Base-by-base conservation (phyloP, 495 filamentous ascomycete genomes). In the Parachaetomium inaequale region DNA sequence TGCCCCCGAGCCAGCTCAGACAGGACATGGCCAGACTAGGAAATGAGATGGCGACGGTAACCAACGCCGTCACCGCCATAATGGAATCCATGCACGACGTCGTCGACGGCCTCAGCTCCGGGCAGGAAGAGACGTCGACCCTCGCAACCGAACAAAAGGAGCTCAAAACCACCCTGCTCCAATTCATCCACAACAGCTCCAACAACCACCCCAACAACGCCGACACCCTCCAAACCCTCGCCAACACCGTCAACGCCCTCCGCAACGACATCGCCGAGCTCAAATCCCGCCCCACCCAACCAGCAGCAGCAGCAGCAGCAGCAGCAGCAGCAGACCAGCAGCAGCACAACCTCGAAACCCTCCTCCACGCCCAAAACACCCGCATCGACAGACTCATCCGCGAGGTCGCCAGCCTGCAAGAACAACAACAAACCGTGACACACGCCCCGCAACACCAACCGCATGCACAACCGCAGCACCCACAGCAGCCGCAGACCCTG, bases 71-170 rank as follows among this genome's bases (percentile, higher is more conserved):
- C 45, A 32, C 32, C 11, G 36, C 55, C 8, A 65, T 69, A 57
- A 50, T 71, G 60, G 67, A 67, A 7, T 71, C 67, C 0, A 61
- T 69, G 47, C 64, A 67, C 6, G 23, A 59, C 34, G 62, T 69
- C 14, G 61, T 62, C 2, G 64, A 67, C 31, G 50, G 29, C 7
- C 10, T 71, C 6, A 47, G 42, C 19, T 26, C 23, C 0, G 19
- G 65, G 0, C 57, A 63, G 1, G 56, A 59, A 11, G 66, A 63
- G 4, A 40, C 64, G 14, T 32, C 55, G 4, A 29, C 34, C 10
- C 31, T 66, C 4, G 12, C 26, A 0, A 5, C 31, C n/a, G 52
- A 59, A 15, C 62, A 65, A 49, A 53, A 55, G 19, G 29, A 60
- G 0, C 36, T 59, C 10, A 7, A 28, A 2, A 10, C 62, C 19